Conservation (phyloP, 140 eudicot genomes). For the Ambrosia hybrid region DNA sequence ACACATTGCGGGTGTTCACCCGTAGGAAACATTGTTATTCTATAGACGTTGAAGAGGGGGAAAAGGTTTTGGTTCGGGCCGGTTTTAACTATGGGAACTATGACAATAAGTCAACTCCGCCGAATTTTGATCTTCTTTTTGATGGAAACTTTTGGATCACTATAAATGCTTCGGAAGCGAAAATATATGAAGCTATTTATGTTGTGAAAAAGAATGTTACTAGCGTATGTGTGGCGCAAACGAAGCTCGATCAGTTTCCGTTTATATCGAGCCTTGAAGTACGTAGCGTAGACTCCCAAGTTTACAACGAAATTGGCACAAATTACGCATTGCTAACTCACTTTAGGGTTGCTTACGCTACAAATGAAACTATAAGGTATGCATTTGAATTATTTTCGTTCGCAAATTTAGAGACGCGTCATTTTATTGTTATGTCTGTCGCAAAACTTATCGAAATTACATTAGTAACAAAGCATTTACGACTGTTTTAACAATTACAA, state of each 20-base stretch:
- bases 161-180: slow-evolving; percentile 20
- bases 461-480: too few relatives aligned
- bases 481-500: too few relatives aligned
- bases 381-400: background rate
- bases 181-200: slow-evolving; percentile 45
- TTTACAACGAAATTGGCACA: slow-evolving; percentile 33
- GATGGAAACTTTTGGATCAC: slow-evolving; percentile 58
- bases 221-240: slow-evolving; percentile 62
- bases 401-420: too few relatives aligned
- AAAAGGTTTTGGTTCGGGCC: slow-evolving; percentile 45
- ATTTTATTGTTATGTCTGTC: too few relatives aligned
- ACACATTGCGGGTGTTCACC: slow-evolving; percentile 58
- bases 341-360: slow-evolving; percentile 47
- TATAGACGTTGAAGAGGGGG: slow-evolving; percentile 24
- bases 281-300: slow-evolving; percentile 39
- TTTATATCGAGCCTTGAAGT: slow-evolving; percentile 63
- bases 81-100: slow-evolving; percentile 61
- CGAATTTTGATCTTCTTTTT: slow-evolving; percentile 51
- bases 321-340: slow-evolving; percentile 39
- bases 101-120: slow-evolving; percentile 48
- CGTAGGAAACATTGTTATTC: slow-evolving; percentile 54
- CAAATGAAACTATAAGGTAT: slow-evolving; percentile 44
- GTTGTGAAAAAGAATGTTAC: slow-evolving; percentile 33
- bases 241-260: slow-evolving; percentile 44
- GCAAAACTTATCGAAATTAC: too few relatives aligned